These are phyloP conservation scores for Pichia sp. DNA, from an alignment of 1,139 yeast genomes.

Conservation along the genomic window DNA sequence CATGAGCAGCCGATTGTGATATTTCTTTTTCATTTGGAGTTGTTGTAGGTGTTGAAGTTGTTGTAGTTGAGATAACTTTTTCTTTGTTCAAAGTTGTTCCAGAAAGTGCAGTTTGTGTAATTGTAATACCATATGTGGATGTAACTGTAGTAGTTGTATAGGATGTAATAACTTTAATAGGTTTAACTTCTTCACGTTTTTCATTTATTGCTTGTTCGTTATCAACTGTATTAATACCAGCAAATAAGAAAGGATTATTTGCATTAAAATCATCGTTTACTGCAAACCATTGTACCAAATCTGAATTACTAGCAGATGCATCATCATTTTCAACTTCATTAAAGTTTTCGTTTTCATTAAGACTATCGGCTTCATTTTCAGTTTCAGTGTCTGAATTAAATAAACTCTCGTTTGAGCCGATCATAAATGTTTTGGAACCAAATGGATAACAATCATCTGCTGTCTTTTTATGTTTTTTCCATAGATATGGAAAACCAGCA, in stretches of 20 bases:
- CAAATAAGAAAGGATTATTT: constrained; percentile 22
- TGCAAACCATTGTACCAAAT: constrained; percentile 14
- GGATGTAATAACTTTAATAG: constrained; percentile 6
- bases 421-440: constrained; percentile 27
- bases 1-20: background rate
- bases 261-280: constrained; percentile 12
- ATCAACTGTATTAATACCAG: constrained; percentile 22
- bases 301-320: background rate
- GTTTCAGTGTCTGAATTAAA: background rate
- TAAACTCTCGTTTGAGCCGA: constrained; percentile 23
- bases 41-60: no score
- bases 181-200: constrained; percentile 1
- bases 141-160: constrained; percentile 15
- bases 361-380: background rate
- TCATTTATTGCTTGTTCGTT: constrained; percentile 2
- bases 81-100: background rate
- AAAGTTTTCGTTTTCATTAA: constrained; percentile 9
- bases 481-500: constrained; percentile 27
- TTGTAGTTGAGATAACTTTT: background rate
- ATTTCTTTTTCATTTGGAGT: background rate
- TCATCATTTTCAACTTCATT: constrained; percentile 14
- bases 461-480: constrained; percentile 15
- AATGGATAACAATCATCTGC: constrained; percentile 25
- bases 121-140: constrained; percentile 3
- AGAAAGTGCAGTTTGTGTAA: constrained; percentile 2